phyloP scores from a whole-genome alignment of 257 asterid genomes.

The Forsythia viridissima region DNA sequence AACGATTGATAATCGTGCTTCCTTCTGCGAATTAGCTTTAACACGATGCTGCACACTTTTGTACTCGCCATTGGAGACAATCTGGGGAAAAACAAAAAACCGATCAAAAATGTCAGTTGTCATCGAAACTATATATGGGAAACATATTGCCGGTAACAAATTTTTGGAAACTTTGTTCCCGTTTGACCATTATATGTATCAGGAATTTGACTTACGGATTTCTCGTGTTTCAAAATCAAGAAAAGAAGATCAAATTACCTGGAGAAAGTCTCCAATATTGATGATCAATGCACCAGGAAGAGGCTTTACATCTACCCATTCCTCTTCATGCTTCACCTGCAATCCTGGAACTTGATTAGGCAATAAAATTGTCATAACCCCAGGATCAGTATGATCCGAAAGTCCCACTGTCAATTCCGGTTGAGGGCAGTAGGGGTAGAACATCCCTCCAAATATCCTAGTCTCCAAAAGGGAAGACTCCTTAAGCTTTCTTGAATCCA shows the following conservation, averaged over 20 bases:
- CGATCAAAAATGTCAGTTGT: too few relatives aligned
- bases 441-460: slow-evolving; percentile 4
- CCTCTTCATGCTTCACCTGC: neutral
- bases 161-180: neutral
- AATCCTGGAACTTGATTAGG: slow-evolving; percentile 1
- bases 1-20: neutral
- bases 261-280: neutral
- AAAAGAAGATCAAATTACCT: neutral
- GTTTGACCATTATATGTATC: neutral
- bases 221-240: neutral
- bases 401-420: neutral
- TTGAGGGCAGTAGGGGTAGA: neutral
- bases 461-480: neutral
- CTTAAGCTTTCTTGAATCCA: neutral
- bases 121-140: too few relatives aligned
- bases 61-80: neutral
- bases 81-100: neutral
- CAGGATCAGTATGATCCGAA: slow-evolving; percentile 5
- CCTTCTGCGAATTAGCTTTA: neutral
- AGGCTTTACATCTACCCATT: neutral
- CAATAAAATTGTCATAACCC: neutral
- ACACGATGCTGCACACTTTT: neutral
- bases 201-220: neutral
- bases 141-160: too few relatives aligned
- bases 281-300: neutral